Evolutionary conservation across 345 rosid species (phyloP).

Genomic region (Angophora floribunda): DNA sequence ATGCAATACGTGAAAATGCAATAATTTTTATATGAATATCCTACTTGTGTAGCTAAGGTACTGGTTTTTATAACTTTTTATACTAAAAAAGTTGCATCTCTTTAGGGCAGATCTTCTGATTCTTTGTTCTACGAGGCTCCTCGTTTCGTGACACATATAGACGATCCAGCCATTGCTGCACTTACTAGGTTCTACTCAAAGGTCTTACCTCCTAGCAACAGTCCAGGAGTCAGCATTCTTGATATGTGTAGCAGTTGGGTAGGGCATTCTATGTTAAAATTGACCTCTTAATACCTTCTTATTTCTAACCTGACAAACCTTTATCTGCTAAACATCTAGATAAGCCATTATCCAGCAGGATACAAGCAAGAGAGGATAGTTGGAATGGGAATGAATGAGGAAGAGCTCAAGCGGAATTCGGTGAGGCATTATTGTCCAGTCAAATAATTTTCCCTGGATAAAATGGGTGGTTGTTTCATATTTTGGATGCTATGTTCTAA

Average conservation of each 20-base stretch:
- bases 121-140: constrained; percentile 67
- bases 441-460: not conserved
- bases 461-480: not conserved
- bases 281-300: not conserved
- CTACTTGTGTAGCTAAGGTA: not conserved
- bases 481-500: not conserved
- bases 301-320: not conserved
- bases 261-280: constrained; percentile 1
- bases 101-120: constrained; percentile 58
- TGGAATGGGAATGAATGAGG: constrained; percentile 86
- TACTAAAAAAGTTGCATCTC: not conserved
- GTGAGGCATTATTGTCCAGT: constrained; percentile 18
- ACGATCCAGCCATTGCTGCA: constrained; percentile 86
- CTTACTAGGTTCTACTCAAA: constrained; percentile 67
- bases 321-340: constrained; percentile 25
- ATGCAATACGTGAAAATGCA: not conserved
- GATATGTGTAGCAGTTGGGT: constrained; percentile 99
- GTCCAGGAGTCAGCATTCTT: constrained; percentile 75
- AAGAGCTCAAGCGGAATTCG: constrained; percentile 69
- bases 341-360: constrained; percentile 88
- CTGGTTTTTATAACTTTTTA: not conserved
- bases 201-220: constrained; percentile 70
- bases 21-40: not conserved
- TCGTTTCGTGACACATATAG: constrained; percentile 86
- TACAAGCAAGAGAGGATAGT: constrained; percentile 72